Evolutionary conservation across 129 eudicot genomes (phyloP), one percentile per base, ranked within the genome.

Genomic region (Arctium lappa): DNA sequence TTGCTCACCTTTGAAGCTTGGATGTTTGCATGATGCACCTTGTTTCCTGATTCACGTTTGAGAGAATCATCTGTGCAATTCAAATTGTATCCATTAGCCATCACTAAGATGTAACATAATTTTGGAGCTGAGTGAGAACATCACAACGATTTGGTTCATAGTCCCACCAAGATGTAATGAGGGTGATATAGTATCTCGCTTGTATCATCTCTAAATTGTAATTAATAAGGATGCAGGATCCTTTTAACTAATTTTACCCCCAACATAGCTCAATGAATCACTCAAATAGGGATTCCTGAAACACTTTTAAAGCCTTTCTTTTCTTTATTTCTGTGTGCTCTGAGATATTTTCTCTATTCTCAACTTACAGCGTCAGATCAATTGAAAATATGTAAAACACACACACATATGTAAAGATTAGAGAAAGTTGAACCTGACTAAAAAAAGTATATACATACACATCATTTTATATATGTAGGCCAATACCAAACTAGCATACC

Each of bases 21-120:
- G 79, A 95, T 95, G 84, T 92, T 93, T 37, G 87, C 97, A 91
- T 87, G 92, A 33, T 95, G 99, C 82, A 95, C 99, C 89, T 89
- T 93, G 78, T 72, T 87, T 79, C 99, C 99, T 79, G 94, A 88
- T 80, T 95, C 99, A 60, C 97, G 93, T 65, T 89, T 95, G 86
- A 90, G 79, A 4, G 97, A 91, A 87, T 95, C 97, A 81, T 95
- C 99, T 95, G 97, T 87, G 77, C 76, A 89, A 62, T 16, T 40
- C 60, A 85, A 73, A 74, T 18, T 13, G 53, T 18, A 56, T 9
- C 77, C 33, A 81, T 22, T 75, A 37, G 32, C 70, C n/a, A 33
- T 46, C 40, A 77, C 31, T 4, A 60, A 5, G 40, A 22, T 22
- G 37, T 6, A 70, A 36, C 22, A 63, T 66, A 18, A 48, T 10